These are phyloP conservation scores for Arthrobotrys sinensis DNA, from an alignment of 2,329 filamentous ascomycete species.

Conservation along the genomic window DNA sequence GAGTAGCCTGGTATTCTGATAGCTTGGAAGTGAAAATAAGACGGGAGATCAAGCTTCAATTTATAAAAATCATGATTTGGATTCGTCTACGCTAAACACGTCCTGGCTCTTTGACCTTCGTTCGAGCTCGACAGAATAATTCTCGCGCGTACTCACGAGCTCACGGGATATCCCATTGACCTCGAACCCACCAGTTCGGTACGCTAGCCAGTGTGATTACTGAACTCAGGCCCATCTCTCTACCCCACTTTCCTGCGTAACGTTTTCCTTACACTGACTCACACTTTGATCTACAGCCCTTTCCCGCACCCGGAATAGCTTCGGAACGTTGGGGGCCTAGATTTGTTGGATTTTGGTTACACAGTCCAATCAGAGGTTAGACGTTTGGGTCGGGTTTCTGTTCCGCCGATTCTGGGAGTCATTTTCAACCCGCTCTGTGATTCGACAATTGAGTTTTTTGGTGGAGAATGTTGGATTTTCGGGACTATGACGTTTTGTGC, in stretches of 20 bases:
- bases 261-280: neutral
- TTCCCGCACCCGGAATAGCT: too few species aligned
- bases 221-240: neutral
- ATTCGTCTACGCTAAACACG: too few species aligned
- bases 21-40: neutral
- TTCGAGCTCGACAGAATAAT: too few species aligned
- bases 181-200: neutral
- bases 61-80: conserved; percentile 4
- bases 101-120: too few species aligned
- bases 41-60: neutral
- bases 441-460: neutral
- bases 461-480: neutral
- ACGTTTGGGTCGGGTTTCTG: neutral
- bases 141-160: neutral
- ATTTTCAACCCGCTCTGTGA: neutral
- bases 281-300: too few species aligned
- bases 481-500: too few species aligned
- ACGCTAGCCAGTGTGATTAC: too few species aligned
- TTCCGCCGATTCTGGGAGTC: conserved; percentile 5
- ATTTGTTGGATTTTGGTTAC: neutral
- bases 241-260: conserved; percentile 27
- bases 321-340: neutral
- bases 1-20: too few species aligned
- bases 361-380: neutral
- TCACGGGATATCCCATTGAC: conserved; percentile 16